Evolutionary conservation across 192 early-diverging fungal species (phyloP), one percentile per base, ranked within the genome.

Genomic region (Linnemannia schmuckeri): DNA sequence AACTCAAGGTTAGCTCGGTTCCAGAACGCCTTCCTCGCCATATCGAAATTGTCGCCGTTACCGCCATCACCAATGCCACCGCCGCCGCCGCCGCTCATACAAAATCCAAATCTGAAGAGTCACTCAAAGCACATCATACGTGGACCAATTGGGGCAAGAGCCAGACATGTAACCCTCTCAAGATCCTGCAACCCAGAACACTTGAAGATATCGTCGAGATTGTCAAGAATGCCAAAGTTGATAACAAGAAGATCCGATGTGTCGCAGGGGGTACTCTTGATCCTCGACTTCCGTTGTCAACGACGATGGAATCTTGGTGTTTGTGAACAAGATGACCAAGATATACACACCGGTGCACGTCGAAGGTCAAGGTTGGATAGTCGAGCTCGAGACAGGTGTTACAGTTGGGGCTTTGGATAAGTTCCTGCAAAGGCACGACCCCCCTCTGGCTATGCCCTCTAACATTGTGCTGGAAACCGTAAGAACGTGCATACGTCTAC

Each of bases 351-450:
- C 44, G 0, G 54, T 80, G 0, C 10, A 76, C n/a, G 75, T 46
- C 2, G 49, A 76, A 20, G 82, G 70, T 4, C 68, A 68, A 37
- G 74, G 46, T 4, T 68, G 82, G 71, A 79, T 66, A n/a, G 87
- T 82, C 2, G 81, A 76, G 27, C 35, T 82, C 6, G 87, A 82
- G 40, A 78, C 76, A 22, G 87, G 87, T 6, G 82, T 78, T 5
- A n/a, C 66, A 9, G 71, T 84, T 2, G 68, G 46, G 27, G 42
- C 52, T 0, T 35, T 84, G n/a, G 87, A 88, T 46, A 33, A 76
- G 30, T 40, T 30, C 9, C 55, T 88, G 44, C 17, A 40, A 63
- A 37, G 20, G 5, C 74, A 80, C 55, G 55, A 88, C 22, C 87
- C 35, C 27, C 87, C 82, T 20, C 61, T 88, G 22, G 66, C 82